Evolutionary conservation across 2,329 filamentous ascomycete genomes (phyloP).

Genomic region (Pseudogymnoascus sp.): DNA sequence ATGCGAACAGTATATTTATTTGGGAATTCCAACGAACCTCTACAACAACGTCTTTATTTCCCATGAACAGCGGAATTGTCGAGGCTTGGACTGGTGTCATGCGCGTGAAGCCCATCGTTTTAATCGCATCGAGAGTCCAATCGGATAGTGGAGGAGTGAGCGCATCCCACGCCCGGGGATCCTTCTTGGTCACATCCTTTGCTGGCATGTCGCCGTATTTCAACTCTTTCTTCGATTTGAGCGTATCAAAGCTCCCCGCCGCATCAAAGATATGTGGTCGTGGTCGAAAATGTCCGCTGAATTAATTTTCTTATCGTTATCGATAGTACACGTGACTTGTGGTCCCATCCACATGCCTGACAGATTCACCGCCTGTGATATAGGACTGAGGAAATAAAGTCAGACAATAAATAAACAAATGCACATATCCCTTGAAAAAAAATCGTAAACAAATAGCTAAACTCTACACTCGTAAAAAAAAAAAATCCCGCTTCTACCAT

Average conservation of each 20-base stretch:
- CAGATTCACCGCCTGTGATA: background rate
- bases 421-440: background rate
- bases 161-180: constrained; percentile 54
- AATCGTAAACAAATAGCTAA: background rate
- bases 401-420: constrained; percentile 1
- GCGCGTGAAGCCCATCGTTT: constrained; percentile 74
- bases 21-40: constrained; percentile 42
- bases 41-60: constrained; percentile 86
- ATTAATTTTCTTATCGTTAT: constrained; percentile 10
- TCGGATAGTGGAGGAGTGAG: constrained; percentile 62
- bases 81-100: constrained; percentile 96
- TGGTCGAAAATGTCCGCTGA: constrained; percentile 6
- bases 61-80: constrained; percentile 78
- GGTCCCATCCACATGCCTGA: background rate
- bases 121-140: constrained; percentile 81
- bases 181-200: constrained; percentile 31
- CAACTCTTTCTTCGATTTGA: background rate
- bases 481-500: background rate
- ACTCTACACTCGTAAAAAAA: background rate
- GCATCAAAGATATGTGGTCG: constrained; percentile 7
- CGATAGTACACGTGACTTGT: background rate
- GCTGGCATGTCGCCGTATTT: constrained; percentile 1
- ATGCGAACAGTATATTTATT: background rate
- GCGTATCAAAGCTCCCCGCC: constrained; percentile 2
- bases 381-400: background rate